These are phyloP conservation scores for Murraya paniculata DNA, from an alignment of 345 rosid species.

Conservation along the genomic window DNA sequence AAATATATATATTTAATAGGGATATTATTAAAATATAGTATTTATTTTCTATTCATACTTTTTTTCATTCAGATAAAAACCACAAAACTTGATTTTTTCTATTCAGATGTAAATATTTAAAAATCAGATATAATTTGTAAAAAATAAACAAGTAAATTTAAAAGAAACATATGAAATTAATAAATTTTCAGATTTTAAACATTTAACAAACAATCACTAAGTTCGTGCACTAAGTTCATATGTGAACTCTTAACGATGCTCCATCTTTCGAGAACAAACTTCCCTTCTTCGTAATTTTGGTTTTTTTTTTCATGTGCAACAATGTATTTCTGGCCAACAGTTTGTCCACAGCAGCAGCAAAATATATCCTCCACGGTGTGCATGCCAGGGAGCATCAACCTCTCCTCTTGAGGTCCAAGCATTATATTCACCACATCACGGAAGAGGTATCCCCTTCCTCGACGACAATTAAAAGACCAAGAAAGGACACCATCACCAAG, in stretches of 20 bases:
- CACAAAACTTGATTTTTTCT: too few relatives aligned
- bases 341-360: slow-evolving; percentile 50
- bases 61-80: too few relatives aligned
- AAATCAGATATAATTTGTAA: too few relatives aligned
- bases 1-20: too few relatives aligned
- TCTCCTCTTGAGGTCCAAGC: slow-evolving; percentile 37
- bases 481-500: slow-evolving; percentile 36
- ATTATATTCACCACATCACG: slow-evolving; percentile 39
- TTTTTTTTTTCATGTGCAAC: slow-evolving; percentile 34
- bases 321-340: slow-evolving; percentile 51
- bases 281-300: slow-evolving; percentile 50
- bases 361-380: slow-evolving; percentile 44
- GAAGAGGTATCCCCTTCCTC: slow-evolving; percentile 48
- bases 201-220: too few relatives aligned
- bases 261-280: slow-evolving; percentile 50
- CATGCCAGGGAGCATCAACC: slow-evolving; percentile 41
- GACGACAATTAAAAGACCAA: slow-evolving; percentile 35
- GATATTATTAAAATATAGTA: too few relatives aligned
- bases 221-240: slow-evolving; percentile 29
- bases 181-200: too few relatives aligned
- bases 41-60: too few relatives aligned
- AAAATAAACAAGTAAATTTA: too few relatives aligned
- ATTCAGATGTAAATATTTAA: too few relatives aligned
- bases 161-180: too few relatives aligned
- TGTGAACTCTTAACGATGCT: slow-evolving; percentile 28